phyloP scores from a whole-genome alignment of 495 filamentous ascomycete species.

The Aspergillus carlsbadensis region DNA sequence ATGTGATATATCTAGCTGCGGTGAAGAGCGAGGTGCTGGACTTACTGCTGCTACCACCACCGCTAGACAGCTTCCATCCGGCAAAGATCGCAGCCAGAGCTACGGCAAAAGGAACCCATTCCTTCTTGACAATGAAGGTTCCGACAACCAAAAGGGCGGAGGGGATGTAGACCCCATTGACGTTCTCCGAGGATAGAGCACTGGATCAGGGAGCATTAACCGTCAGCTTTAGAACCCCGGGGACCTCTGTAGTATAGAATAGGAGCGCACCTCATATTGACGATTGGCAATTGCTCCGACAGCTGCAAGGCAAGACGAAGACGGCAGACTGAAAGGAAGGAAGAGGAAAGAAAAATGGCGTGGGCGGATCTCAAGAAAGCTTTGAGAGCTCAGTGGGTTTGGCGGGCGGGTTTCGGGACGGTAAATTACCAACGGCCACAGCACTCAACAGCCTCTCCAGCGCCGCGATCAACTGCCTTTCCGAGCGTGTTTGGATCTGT shows the following conservation, averaged over 20 bases:
- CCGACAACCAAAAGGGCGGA: constrained; percentile 77
- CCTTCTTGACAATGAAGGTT: constrained; percentile 70
- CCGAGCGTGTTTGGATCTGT: no score
- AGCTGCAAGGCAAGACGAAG: neutral
- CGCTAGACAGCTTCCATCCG: constrained; percentile 58
- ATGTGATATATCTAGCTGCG: neutral
- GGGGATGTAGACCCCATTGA: constrained; percentile 82
- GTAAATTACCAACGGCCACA: constrained; percentile 1
- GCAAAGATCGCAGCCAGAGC: constrained; percentile 59
- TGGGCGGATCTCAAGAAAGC: constrained; percentile 14
- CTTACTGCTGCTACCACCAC: constrained; percentile 14
- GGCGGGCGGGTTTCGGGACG: constrained; percentile 13
- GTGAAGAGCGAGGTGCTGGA: neutral
- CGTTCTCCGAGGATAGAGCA: constrained; percentile 48
- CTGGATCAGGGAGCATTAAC: constrained; percentile 18
- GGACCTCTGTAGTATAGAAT: neutral
- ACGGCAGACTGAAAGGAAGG: constrained; percentile 4
- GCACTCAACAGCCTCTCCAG: no score
- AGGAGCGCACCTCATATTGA: constrained; percentile 37
- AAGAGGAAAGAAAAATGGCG: constrained; percentile 8
- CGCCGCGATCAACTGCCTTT: no score
- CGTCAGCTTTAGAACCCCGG: constrained; percentile 19
- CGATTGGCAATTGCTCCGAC: constrained; percentile 20
- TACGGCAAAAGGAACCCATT: constrained; percentile 75
- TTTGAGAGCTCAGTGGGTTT: constrained; percentile 10